Percentiles rank a stretch among this genome's conserved stretches.
phyloP scores from a whole-genome alignment of 2,329 filamentous ascomycete species.

The Aspergillus oerlinghausenensis region DNA sequence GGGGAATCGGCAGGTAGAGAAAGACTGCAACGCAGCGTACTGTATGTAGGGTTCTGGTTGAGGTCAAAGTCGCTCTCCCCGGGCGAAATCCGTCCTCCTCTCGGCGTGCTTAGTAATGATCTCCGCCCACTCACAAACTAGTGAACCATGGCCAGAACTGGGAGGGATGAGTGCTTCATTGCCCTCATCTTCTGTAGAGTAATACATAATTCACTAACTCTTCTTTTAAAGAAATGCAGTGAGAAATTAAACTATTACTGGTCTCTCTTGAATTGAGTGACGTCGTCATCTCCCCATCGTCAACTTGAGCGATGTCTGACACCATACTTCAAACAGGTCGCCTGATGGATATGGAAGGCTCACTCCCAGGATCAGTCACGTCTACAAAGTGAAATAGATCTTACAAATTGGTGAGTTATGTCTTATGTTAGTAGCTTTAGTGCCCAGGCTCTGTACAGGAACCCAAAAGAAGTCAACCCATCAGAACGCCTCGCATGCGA shows the following conservation, averaged over 20 bases:
- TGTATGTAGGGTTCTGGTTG: slow-evolving; percentile 29
- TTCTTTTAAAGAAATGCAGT: background rate
- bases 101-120: slow-evolving; percentile 34
- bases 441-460: background rate
- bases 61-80: slow-evolving; percentile 33
- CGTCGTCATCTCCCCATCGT: background rate
- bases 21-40: slow-evolving; percentile 8
- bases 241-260: background rate
- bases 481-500: background rate
- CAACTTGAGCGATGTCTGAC: no score
- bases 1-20: slow-evolving; percentile 3
- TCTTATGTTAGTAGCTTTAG: background rate
- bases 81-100: slow-evolving; percentile 34
- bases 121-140: slow-evolving; percentile 5
- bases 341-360: background rate
- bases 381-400: background rate
- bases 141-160: background rate
- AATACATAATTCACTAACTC: background rate
- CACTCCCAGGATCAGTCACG: no score
- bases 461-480: background rate
- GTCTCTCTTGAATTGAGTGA: background rate
- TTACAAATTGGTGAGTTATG: background rate
- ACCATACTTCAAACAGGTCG: background rate
- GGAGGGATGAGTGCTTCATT: background rate
- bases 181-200: background rate